A percentile compares a stretch with the other conserved stretches of the same genome.
Evolutionary conservation across 257 asterid genomes (phyloP).

Genomic region (Prunella vulgaris): DNA sequence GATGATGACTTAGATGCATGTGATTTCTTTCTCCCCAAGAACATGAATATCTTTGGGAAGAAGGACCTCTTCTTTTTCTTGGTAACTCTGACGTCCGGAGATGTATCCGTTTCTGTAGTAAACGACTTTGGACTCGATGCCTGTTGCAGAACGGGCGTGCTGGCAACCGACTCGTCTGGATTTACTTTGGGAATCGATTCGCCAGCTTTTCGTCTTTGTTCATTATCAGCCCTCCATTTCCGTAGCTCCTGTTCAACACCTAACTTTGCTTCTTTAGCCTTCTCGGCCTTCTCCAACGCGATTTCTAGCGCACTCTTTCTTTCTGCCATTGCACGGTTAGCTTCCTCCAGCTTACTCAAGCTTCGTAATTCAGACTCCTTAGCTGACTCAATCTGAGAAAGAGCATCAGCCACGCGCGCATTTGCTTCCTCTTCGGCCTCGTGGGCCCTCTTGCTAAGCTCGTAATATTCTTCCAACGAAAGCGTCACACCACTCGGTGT

Average conservation of each 20-base stretch:
- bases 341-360: slow-evolving; percentile 71
- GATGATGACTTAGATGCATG: slow-evolving; percentile 24
- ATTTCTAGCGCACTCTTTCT: slow-evolving; percentile 50
- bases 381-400: slow-evolving; percentile 69
- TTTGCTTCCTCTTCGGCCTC: slow-evolving; percentile 89
- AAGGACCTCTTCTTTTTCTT: slow-evolving; percentile 62
- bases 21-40: slow-evolving; percentile 38
- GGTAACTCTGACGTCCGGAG: slow-evolving; percentile 32
- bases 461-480: slow-evolving; percentile 75
- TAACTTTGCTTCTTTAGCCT: slow-evolving; percentile 72
- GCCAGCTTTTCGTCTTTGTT: slow-evolving; percentile 61
- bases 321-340: slow-evolving; percentile 43
- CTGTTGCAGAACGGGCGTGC: slow-evolving; percentile 25
- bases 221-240: slow-evolving; percentile 78
- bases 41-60: slow-evolving; percentile 44
- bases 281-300: slow-evolving; percentile 66
- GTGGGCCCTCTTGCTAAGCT: slow-evolving; percentile 80
- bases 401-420: slow-evolving; percentile 54
- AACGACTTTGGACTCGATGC: slow-evolving; percentile 40
- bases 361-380: slow-evolving; percentile 69
- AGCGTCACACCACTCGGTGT: slow-evolving; percentile 55
- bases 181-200: slow-evolving; percentile 26
- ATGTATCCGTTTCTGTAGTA: slow-evolving; percentile 44
- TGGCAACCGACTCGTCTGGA: background rate
- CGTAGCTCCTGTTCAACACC: slow-evolving; percentile 81